These are phyloP conservation scores for Hymenoscyphus salicellus DNA, from an alignment of 2,329 filamentous ascomycete species.

Conservation along the genomic window DNA sequence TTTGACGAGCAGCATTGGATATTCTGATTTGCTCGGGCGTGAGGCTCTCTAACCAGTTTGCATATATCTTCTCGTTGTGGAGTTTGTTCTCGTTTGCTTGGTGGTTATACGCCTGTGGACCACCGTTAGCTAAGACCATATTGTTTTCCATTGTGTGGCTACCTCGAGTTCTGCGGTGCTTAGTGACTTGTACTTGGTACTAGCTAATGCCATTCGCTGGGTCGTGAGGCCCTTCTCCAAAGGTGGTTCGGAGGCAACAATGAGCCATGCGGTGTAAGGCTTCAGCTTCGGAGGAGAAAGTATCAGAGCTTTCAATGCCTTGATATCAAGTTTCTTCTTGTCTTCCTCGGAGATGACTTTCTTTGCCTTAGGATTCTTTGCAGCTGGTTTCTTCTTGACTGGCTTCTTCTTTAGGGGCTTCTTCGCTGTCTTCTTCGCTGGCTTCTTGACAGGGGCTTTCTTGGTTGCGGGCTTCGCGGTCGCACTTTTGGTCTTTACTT, in stretches of 20 bases:
- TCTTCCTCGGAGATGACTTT: constrained; percentile 37
- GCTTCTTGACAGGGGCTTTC: constrained; percentile 8
- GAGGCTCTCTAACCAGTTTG: constrained; percentile 53
- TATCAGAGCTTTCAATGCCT: constrained; percentile 24
- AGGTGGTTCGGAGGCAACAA: constrained; percentile 14
- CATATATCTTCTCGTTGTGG: constrained; percentile 43
- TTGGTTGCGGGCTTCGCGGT: constrained; percentile 12
- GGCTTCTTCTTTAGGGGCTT: constrained; percentile 3
- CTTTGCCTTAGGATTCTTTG: constrained; percentile 29
- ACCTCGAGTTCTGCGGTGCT: constrained; percentile 39
- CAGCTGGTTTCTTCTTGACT: constrained; percentile 18
- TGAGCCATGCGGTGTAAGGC: constrained; percentile 27
- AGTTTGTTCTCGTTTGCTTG: constrained; percentile 46
- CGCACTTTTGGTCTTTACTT: constrained; percentile 16
- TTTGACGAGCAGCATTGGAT: constrained; percentile 56
- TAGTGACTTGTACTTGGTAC: constrained; percentile 37
- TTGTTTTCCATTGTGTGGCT: constrained; percentile 16
- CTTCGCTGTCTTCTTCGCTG: constrained; percentile 8
- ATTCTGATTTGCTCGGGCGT: constrained; percentile 54
- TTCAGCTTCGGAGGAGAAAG: constrained; percentile 38
- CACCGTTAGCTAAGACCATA: constrained; percentile 14
- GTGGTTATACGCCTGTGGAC: constrained; percentile 50
- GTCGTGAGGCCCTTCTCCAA: not conserved
- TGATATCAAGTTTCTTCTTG: constrained; percentile 29
- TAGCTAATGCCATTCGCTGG: constrained; percentile 13